Base-by-base conservation (phyloP, 2,329 filamentous ascomycete species). In the Torrubiellomyces zombiae region DNA sequence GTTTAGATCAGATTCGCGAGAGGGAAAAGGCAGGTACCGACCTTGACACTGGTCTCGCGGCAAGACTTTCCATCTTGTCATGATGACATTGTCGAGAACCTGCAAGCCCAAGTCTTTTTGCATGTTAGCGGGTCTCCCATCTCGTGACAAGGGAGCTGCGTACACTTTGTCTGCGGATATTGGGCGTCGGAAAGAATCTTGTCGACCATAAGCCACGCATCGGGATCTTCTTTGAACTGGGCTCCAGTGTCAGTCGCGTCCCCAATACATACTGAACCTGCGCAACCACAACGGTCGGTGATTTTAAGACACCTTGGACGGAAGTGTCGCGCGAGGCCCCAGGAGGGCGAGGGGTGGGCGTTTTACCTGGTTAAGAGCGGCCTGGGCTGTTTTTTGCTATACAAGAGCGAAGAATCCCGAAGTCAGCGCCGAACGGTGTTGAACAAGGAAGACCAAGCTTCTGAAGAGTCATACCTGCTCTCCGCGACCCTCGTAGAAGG, bases 161-260 rank as follows among this genome's bases (percentile, higher is more conserved):
- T 60, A 85, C 82, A 98, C 63, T 98, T 98, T 33, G 89, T 98
- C 56, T 95, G 83, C 27, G 82, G 74, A 50, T 94, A 92, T 50
- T 76, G 76, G 36, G 89, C 80, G 52, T 92, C 79, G 54, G 86
- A 77, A 34, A 98, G 69, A 45, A 98, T 93, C 58, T 93, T 85
- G 51, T 94, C 89, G 43, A 95, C 89, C 50, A 94, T 71, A 38
- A 95, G 69, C 89, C 89, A 98, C 31, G 89, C 77, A 60, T 98
- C 89, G 30, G 86, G 85, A 46, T 95, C 92, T 61, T 95, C 89
- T 56, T 95, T 95, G 67, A 98, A 98, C 81, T 95, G 18, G 34
- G 21, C 32, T 35, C 27, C 12, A 34, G 14, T 27, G 32, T 37
- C 22, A 44, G 40, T 17, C 16, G n/a, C n/a, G n/a, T n/a, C n/a